Percentiles rank a stretch among this genome's conserved stretches.
Evolutionary conservation across 225 moss, liverwort and hornwort species (phyloP).

Genomic region (Physcomitrellopsis africana): DNA sequence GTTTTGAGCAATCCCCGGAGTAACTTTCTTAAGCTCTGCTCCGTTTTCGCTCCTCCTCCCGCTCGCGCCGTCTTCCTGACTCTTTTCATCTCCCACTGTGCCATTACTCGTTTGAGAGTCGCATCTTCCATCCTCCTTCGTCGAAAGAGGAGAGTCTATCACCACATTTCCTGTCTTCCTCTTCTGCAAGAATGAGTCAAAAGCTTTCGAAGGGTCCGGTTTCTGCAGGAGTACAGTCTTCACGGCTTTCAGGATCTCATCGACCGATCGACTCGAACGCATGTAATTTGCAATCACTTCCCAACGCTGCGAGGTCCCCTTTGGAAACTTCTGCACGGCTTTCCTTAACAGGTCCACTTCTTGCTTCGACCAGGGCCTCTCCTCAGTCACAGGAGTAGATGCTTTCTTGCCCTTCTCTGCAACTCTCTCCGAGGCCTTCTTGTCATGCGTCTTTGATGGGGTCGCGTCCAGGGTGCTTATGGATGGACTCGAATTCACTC

Average conservation of each 20-base stretch:
- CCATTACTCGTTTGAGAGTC: slow-evolving; percentile 40
- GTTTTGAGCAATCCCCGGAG: slow-evolving; percentile 29
- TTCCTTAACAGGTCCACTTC: slow-evolving; percentile 87
- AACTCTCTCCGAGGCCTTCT: slow-evolving; percentile 23
- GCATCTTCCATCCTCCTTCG: slow-evolving; percentile 54
- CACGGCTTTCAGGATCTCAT: slow-evolving; percentile 82
- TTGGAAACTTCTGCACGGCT: slow-evolving; percentile 82
- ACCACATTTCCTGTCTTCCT: slow-evolving; percentile 59
- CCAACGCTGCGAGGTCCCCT: slow-evolving; percentile 97
- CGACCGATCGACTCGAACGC: slow-evolving; percentile 80
- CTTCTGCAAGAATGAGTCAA: slow-evolving; percentile 85
- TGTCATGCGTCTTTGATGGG: slow-evolving; percentile 32
- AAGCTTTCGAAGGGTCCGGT: slow-evolving; percentile 87
- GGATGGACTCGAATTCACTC: slow-evolving; percentile 33
- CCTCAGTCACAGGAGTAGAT: slow-evolving; percentile 35
- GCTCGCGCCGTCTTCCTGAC: slow-evolving; percentile 16
- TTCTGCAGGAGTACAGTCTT: slow-evolving; percentile 85
- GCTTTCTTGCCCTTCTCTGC: slow-evolving; percentile 49
- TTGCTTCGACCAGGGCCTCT: slow-evolving; percentile 86
- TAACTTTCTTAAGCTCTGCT: slow-evolving; percentile 23
- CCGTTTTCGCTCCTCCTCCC: slow-evolving; percentile 40
- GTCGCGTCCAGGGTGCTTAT: slow-evolving; percentile 17
- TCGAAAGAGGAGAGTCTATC: slow-evolving; percentile 86
- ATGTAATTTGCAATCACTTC: slow-evolving; percentile 87
- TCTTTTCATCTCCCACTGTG: neutral